Conservation (phyloP, 768 basidiomycete genomes). For the Symmetrospora coprosmae region DNA sequence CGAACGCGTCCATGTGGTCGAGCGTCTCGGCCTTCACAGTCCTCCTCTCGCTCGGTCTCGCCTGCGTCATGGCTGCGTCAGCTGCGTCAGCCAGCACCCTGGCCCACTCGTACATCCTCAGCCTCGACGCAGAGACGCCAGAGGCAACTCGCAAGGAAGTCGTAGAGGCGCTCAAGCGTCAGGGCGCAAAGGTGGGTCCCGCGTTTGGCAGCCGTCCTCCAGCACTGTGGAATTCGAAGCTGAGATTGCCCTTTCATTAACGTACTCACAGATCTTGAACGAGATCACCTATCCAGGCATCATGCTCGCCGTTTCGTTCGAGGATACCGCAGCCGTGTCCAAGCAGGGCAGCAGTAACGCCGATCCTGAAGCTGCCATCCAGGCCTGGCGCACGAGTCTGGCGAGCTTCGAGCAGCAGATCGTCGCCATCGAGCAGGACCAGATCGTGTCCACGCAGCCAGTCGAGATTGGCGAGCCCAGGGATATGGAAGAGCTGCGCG, state of each 20-base stretch:
- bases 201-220: background rate
- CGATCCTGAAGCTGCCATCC: slow-evolving; percentile 3
- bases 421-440: slow-evolving; percentile 9
- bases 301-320: slow-evolving; percentile 13
- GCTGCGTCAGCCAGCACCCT: too few relatives aligned
- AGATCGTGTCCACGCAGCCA: background rate
- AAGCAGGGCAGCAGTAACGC: background rate
- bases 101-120: slow-evolving; percentile 17
- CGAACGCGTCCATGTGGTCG: too few relatives aligned
- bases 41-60: too few relatives aligned
- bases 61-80: too few relatives aligned
- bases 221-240: background rate
- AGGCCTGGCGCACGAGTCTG: slow-evolving; percentile 1
- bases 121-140: slow-evolving; percentile 1
- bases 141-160: background rate
- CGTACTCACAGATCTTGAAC: background rate
- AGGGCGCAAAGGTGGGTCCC: slow-evolving; percentile 7
- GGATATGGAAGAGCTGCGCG: background rate
- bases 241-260: background rate
- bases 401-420: background rate
- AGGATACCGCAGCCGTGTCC: background rate
- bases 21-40: too few relatives aligned
- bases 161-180: slow-evolving; percentile 1
- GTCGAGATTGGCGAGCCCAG: background rate
- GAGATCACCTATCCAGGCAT: slow-evolving; percentile 14